Base-by-base conservation (phyloP, 805 yeast species). In the Candida argentea region DNA sequence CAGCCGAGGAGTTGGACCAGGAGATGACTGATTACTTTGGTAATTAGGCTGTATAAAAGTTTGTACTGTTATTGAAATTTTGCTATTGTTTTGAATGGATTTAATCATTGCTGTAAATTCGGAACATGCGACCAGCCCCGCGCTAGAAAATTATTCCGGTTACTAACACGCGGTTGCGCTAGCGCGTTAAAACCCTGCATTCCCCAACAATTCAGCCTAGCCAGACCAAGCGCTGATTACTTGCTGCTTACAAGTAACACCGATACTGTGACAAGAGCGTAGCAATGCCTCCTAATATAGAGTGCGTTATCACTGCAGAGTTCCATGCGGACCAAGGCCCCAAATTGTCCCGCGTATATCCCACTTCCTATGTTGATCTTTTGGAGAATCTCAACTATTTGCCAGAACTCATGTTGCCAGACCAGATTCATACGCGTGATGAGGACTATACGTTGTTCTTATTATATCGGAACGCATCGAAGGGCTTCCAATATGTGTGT, bases 1-100 rank as follows among this genome's bases (percentile, higher is more conserved):
- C 94, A 29, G 67, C 82, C 39, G 97, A 83, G 55, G 89, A 91
- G 61, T 74, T 89, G 51, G 98, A 91, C 61, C 94, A 87, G 53
- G 97, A 89, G 65, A 89, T 91, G 98, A 81, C 86, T 38, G 97
- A 87, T 52, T 89, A 89, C 64, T 87, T 89, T 45, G 76, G 74
- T 25, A 33, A 30, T 15, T 29, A 33, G 6, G 20, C 11, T 14
- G 11, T n/a, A n/a, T 24, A 14, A 24, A 11, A 24, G 13, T 16
- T n/a, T 7, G 6, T 24, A 12, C 26, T 6, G 26, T 14, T n/a
- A 13, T 24, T 10, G 9, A n/a, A 10, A 24, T 24, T n/a, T n/a
- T 12, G 16, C 6, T 6, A 6, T 24, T n/a, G 9, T 14, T 22
- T 7, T 22, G 13, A 22, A 11, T 8, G 14, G 14, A 14, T 12